Percentiles rank a stretch among this genome's conserved stretches.
Evolutionary conservation across 805 yeast species (phyloP).

Genomic region (Pichia insulana): DNA sequence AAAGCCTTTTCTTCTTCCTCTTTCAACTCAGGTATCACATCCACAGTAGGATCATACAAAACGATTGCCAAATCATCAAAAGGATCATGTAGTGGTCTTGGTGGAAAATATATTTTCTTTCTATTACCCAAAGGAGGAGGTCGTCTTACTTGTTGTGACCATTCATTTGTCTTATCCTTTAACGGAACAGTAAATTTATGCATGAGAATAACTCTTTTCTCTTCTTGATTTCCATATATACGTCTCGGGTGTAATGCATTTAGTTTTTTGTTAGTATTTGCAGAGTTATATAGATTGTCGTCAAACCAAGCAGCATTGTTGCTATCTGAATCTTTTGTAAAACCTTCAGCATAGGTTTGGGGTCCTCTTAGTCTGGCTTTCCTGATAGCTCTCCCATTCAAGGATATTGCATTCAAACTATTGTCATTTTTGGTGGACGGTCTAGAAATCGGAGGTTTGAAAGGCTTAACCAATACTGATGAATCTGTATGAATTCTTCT

Average conservation of each 20-base stretch:
- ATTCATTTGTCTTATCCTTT: constrained; percentile 27
- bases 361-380: constrained; percentile 29
- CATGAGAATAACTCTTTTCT: constrained; percentile 33
- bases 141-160: constrained; percentile 35
- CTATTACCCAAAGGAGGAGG: constrained; percentile 85
- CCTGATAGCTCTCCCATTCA: constrained; percentile 12
- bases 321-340: constrained; percentile 24
- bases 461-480: constrained; percentile 51
- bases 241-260: constrained; percentile 59
- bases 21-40: constrained; percentile 33
- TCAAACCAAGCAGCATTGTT: constrained; percentile 7
- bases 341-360: constrained; percentile 32
- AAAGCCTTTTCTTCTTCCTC: constrained; percentile 25
- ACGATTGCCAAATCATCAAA: constrained; percentile 89
- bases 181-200: constrained; percentile 58
- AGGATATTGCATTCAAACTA: not conserved
- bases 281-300: constrained; percentile 18
- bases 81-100: constrained; percentile 93
- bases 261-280: constrained; percentile 27
- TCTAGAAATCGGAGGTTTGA: constrained; percentile 48
- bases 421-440: constrained; percentile 15
- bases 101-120: constrained; percentile 59
- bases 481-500: constrained; percentile 47
- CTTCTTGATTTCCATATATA: constrained; percentile 32
- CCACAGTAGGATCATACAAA: constrained; percentile 90